phyloP scores from a whole-genome alignment of 805 yeast species.

The Metschnikowia orientalis region DNA sequence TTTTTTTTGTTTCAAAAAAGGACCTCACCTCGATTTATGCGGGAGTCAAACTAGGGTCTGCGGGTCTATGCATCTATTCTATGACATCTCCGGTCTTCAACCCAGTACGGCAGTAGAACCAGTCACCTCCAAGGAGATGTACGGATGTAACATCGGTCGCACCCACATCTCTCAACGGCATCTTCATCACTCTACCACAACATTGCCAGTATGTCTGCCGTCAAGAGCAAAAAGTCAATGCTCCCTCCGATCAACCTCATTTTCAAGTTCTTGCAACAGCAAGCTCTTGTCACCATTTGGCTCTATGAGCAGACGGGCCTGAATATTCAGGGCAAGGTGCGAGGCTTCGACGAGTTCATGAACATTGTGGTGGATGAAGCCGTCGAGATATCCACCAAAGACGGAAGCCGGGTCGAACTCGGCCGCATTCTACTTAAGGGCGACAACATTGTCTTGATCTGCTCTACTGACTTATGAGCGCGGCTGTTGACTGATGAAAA shows the following conservation, averaged over 20 bases:
- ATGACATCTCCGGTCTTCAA: too few relatives aligned
- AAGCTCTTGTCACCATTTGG: conserved; percentile 79
- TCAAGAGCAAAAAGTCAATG: conserved; percentile 34
- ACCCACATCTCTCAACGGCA: not conserved
- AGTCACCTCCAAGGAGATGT: too few relatives aligned
- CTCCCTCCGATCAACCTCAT: conserved; percentile 91
- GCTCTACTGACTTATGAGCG: conserved; percentile 31
- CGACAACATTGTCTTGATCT: conserved; percentile 82
- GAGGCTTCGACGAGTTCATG: conserved; percentile 98
- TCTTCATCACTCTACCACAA: not conserved
- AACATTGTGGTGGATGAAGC: conserved; percentile 63
- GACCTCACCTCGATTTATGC: too few relatives aligned
- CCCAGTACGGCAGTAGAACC: too few relatives aligned
- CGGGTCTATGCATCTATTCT: too few relatives aligned
- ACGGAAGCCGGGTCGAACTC: conserved; percentile 47
- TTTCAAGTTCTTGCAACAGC: conserved; percentile 82
- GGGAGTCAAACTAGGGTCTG: too few relatives aligned
- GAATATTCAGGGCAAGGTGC: conserved; percentile 75
- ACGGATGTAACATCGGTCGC: too few relatives aligned
- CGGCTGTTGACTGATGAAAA: too few relatives aligned
- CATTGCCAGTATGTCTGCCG: conserved; percentile 13
- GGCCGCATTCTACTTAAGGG: conserved; percentile 86
- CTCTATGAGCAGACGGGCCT: conserved; percentile 76
- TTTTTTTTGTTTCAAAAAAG: too few relatives aligned
- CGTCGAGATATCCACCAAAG: conserved; percentile 54